phyloP scores from a whole-genome alignment of 2,329 filamentous ascomycete species.

The Aspergillus bombycis region DNA sequence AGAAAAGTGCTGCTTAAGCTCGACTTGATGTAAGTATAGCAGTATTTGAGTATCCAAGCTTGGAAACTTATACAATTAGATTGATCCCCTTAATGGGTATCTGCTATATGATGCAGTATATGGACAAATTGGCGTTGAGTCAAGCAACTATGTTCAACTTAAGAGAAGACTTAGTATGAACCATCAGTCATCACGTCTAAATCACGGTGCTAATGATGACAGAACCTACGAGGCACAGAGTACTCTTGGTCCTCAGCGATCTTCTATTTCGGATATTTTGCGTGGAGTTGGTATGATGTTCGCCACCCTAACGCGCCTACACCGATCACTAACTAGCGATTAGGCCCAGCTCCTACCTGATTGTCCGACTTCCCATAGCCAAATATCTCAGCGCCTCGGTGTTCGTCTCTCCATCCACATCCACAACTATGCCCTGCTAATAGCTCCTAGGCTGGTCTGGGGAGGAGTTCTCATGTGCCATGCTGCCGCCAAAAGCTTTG shows the following conservation, averaged over 20 bases:
- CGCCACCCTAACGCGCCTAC: no score
- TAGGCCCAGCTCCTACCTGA: conserved; percentile 39
- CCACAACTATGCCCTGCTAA: not conserved
- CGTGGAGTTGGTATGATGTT: conserved; percentile 36
- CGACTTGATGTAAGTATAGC: conserved; percentile 27
- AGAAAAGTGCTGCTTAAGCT: conserved; percentile 30
- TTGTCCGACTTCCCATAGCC: conserved; percentile 37
- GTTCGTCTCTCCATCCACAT: conserved; percentile 27
- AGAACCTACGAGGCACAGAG: conserved; percentile 31
- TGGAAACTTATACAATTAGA: conserved; percentile 10
- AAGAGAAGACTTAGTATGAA: conserved; percentile 26
- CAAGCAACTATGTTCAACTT: conserved; percentile 32
- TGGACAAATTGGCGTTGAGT: conserved; percentile 38
- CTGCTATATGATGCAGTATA: conserved; percentile 34
- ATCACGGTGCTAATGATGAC: not conserved
- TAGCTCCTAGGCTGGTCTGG: conserved; percentile 29
- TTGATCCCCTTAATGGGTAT: conserved; percentile 33
- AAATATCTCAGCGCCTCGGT: conserved; percentile 33
- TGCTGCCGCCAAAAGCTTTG: conserved; percentile 32
- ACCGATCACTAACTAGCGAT: not conserved
- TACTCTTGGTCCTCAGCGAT: conserved; percentile 37
- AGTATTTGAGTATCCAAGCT: not conserved
- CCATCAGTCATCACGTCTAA: no score
- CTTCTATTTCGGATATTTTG: conserved; percentile 41
- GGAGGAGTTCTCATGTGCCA: conserved; percentile 38